phyloP scores from a whole-genome alignment of 2,329 filamentous ascomycete genomes.

The Arthrobotrys entomopaga region DNA sequence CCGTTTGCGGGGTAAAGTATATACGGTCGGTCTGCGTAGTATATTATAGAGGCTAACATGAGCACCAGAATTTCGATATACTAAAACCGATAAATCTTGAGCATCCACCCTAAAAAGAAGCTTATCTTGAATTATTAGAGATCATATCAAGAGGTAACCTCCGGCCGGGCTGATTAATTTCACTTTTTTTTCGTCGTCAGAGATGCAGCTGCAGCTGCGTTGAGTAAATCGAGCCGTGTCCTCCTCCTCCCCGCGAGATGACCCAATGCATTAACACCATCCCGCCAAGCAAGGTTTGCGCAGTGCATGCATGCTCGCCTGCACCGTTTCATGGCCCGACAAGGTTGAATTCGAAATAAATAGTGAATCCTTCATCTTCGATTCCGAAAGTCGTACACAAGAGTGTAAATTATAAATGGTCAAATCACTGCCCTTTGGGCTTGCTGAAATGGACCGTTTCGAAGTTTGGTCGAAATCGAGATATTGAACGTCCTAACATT shows the following conservation, averaged over 20 bases:
- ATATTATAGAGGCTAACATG: background rate
- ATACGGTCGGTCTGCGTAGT: background rate
- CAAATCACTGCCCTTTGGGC: background rate
- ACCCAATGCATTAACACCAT: background rate
- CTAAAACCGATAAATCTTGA: background rate
- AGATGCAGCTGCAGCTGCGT: conserved; percentile 6
- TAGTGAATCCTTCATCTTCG: conserved; percentile 6
- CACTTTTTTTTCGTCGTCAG: background rate
- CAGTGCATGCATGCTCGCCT: conserved; percentile 22
- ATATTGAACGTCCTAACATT: background rate
- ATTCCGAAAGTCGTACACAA: background rate
- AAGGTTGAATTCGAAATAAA: background rate
- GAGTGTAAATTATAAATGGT: conserved; percentile 5
- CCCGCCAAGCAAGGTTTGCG: background rate
- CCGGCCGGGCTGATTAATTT: conserved; percentile 21
- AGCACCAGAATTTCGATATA: conserved; percentile 1
- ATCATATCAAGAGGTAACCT: conserved; percentile 13
- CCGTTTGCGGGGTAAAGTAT: conserved; percentile 1
- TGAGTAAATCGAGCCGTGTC: background rate
- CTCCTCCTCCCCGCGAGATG: conserved; percentile 3
- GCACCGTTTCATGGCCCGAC: background rate
- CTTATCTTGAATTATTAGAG: conserved; percentile 2
- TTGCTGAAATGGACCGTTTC: background rate
- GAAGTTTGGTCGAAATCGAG: no score
- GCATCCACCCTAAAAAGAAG: background rate